Conservation (phyloP, 176 grass and related monocot species). For the Cenchrus fungigraminus region DNA sequence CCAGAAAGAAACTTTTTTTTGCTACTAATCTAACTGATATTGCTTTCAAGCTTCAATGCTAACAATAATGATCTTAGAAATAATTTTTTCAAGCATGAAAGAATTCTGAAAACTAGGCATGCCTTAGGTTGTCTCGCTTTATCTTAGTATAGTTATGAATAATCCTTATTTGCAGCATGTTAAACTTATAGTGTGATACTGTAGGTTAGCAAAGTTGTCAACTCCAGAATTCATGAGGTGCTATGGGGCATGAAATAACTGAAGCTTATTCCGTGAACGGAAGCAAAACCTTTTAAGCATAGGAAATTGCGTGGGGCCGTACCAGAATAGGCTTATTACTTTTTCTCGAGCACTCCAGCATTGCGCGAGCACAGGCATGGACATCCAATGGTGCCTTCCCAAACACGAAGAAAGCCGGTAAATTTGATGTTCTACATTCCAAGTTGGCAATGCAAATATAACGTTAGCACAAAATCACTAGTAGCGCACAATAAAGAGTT, state of each 20-base stretch:
- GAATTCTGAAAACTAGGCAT: neutral
- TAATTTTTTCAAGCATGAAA: neutral
- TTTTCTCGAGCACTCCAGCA: slow-evolving; percentile 52
- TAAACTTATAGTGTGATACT: neutral
- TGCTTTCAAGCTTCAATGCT: neutral
- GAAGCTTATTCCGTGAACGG: neutral
- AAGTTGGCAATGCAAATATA: slow-evolving; percentile 14
- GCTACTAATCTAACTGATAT: neutral
- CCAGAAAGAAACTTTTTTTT: neutral
- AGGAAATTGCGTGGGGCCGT: slow-evolving; percentile 37
- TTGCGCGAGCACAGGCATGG: slow-evolving; percentile 47
- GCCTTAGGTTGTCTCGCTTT: neutral
- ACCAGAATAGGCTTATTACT: slow-evolving; percentile 69
- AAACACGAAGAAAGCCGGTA: slow-evolving; percentile 89
- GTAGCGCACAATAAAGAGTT: neutral
- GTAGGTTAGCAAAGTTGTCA: neutral
- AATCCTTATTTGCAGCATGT: neutral
- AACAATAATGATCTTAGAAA: neutral
- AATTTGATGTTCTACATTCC: slow-evolving; percentile 78
- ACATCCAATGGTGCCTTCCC: slow-evolving; percentile 71
- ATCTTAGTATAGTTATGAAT: slow-evolving; percentile 1
- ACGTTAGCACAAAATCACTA: neutral
- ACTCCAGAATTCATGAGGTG: neutral
- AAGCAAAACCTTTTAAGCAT: neutral
- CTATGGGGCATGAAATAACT: neutral